Base-by-base conservation (phyloP, 495 filamentous ascomycete genomes). In the Bathelium albidoporum region DNA sequence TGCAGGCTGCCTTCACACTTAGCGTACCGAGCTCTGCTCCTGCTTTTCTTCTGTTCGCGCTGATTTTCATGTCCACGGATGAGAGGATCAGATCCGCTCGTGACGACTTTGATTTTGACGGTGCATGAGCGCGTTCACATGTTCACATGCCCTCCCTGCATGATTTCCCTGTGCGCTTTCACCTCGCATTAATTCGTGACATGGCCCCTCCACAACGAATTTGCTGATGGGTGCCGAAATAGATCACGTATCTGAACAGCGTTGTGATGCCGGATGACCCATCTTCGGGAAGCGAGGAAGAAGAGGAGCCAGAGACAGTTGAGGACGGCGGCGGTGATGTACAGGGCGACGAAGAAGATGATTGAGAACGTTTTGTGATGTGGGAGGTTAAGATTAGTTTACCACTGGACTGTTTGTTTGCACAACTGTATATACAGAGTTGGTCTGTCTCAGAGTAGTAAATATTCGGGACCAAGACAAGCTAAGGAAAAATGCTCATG, bases 241-340 rank as follows among this genome's bases (percentile, higher is more conserved):
- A 78, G 76, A 75, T 77, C 52, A 76, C 73, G 3, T 77, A 76
- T 53, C 70, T 78, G 14, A 78, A 78, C 68, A 74, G 71, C 61
- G 73, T 78, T 18, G 73, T 78, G 39, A 77, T 78, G 76, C 76
- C 76, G 1, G 74, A 76, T 63, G 68, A 70, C 14, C 53, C 32
- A 7, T 32, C 22, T 36, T 52, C 41, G 9, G 63, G 39, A 18
- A 52, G 45, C 14, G 64, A 65, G 2, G 58, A 58, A 14, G 62
- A 58, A 49, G 67, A 63, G 32, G 72, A n/a, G n/a, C n/a, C 70
- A 52, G 72, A 66, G 31, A 68, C 70, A 18, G 39, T 58, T n/a
- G 60, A 61, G 24, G 65, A 44, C 24, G 61, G 28, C 12, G 12
- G 3, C 16, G 26, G n/a, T 36, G 31, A 36, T 22, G 58, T 7